These are phyloP conservation scores for Trichoderma atroviride DNA, from an alignment of 2,329 filamentous ascomycete species.

Conservation along the genomic window DNA sequence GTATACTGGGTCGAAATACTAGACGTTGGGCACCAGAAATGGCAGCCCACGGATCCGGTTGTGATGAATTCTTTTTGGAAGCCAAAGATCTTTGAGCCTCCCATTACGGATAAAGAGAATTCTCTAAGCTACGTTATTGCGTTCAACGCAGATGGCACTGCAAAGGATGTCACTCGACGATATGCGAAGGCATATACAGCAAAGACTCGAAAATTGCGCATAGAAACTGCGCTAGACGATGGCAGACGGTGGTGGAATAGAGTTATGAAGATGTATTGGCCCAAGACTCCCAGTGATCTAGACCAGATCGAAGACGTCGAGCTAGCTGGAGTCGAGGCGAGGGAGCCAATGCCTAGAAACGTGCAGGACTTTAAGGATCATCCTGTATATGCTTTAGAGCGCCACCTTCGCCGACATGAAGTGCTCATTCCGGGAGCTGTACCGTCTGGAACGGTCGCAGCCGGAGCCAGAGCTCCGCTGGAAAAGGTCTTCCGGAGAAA, in stretches of 20 bases:
- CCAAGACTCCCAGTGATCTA: slow-evolving; percentile 56
- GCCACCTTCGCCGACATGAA: slow-evolving; percentile 82
- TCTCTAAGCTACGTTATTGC: slow-evolving; percentile 80
- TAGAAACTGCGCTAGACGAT: slow-evolving; percentile 63
- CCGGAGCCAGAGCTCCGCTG: slow-evolving; percentile 62
- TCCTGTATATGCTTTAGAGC: slow-evolving; percentile 78
- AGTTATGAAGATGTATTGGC: slow-evolving; percentile 53
- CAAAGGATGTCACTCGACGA: slow-evolving; percentile 81
- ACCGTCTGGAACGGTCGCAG: slow-evolving; percentile 75
- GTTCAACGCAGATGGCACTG: slow-evolving; percentile 78
- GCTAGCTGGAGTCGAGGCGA: slow-evolving; percentile 68
- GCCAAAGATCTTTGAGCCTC: slow-evolving; percentile 77
- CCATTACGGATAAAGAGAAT: slow-evolving; percentile 75
- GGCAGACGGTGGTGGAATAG: slow-evolving; percentile 58
- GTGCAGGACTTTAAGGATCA: slow-evolving; percentile 87
- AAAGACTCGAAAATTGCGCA: slow-evolving; percentile 80
- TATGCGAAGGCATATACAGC: slow-evolving; percentile 89
- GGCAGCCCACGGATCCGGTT: slow-evolving; percentile 84
- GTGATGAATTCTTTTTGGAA: slow-evolving; percentile 78
- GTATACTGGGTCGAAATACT: slow-evolving; percentile 96
- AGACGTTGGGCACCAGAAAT: slow-evolving; percentile 83
- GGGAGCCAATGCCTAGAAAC: slow-evolving; percentile 84
- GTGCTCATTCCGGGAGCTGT: slow-evolving; percentile 72
- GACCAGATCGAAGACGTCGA: slow-evolving; percentile 85
- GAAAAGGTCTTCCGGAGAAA: slow-evolving; percentile 81